A percentile compares a stretch with the other conserved stretches of the same genome.
Conservation (phyloP, 2,329 filamentous ascomycete genomes). For the Hymenoscyphus linearis region DNA sequence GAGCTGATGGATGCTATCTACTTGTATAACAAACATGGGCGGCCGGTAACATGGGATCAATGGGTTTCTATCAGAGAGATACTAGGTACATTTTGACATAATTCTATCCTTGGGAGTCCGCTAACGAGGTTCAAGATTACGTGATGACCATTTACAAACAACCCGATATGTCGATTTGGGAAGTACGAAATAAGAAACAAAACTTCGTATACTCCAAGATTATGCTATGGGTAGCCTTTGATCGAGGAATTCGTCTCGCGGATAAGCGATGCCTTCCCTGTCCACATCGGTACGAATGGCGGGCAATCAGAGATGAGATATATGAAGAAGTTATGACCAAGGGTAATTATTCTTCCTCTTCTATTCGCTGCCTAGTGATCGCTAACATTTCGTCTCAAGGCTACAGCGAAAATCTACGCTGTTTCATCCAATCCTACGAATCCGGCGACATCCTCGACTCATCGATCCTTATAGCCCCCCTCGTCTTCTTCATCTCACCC, state of each 20-base stretch:
- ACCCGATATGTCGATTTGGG: slow-evolving; percentile 80
- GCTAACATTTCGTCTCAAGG: slow-evolving; percentile 35
- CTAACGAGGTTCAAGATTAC: slow-evolving; percentile 46
- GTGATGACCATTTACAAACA: slow-evolving; percentile 62
- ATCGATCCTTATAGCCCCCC: slow-evolving; percentile 68
- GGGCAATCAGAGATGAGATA: slow-evolving; percentile 58
- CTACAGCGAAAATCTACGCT: slow-evolving; percentile 64
- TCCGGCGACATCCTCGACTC: slow-evolving; percentile 65
- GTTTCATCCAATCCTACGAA: slow-evolving; percentile 74
- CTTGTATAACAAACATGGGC: slow-evolving; percentile 74
- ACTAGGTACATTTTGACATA: slow-evolving; percentile 37
- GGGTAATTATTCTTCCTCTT: slow-evolving; percentile 32
- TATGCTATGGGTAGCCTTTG: slow-evolving; percentile 78
- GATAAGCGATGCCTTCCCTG: slow-evolving; percentile 74
- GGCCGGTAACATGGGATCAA: slow-evolving; percentile 70
- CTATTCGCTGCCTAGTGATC: not conserved
- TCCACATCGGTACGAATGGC: slow-evolving; percentile 62
- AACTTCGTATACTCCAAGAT: slow-evolving; percentile 79
- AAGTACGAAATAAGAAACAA: slow-evolving; percentile 69
- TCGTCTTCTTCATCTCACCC: slow-evolving; percentile 75
- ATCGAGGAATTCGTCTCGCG: slow-evolving; percentile 66
- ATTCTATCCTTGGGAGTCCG: not conserved
- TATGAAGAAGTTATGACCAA: slow-evolving; percentile 77
- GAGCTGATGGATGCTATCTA: slow-evolving; percentile 75
- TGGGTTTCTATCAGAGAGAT: slow-evolving; percentile 68